Evolutionary conservation across 495 filamentous ascomycete genomes (phyloP).

Genomic region (Eremomyces bilateralis): DNA sequence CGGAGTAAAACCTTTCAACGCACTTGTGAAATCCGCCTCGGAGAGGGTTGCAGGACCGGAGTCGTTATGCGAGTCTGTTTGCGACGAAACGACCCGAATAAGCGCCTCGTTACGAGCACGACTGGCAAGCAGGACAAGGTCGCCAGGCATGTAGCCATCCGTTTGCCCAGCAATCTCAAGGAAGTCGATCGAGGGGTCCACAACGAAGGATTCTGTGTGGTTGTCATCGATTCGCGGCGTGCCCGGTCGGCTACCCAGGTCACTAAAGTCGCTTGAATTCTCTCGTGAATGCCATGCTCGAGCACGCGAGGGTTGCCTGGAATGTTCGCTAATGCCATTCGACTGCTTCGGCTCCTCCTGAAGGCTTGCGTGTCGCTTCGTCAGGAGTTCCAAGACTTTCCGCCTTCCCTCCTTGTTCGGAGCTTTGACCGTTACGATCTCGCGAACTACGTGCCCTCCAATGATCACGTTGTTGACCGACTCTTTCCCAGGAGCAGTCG

Average conservation of each 20-base stretch:
- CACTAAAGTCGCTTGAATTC: conserved; percentile 24
- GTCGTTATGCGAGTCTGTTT: conserved; percentile 19
- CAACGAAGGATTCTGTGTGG: conserved; percentile 29
- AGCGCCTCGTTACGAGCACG: conserved; percentile 81
- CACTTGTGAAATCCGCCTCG: conserved; percentile 54
- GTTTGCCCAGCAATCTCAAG: conserved; percentile 81
- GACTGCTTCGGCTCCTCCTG: not conserved
- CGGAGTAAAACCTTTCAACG: conserved; percentile 79
- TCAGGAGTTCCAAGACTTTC: conserved; percentile 54
- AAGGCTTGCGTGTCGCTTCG: conserved; percentile 12
- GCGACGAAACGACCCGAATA: conserved; percentile 34
- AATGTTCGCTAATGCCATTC: conserved; percentile 16
- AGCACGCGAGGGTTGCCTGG: conserved; percentile 2
- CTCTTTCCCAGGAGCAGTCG: conserved; percentile 86
- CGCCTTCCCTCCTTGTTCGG: conserved; percentile 83
- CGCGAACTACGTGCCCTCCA: conserved; percentile 19
- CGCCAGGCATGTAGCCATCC: conserved; percentile 94
- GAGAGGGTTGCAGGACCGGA: conserved; percentile 33
- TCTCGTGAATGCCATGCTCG: conserved; percentile 23
- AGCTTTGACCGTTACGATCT: conserved; percentile 50
- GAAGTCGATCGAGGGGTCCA: conserved; percentile 63
- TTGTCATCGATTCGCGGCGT: not conserved
- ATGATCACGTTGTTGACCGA: conserved; percentile 20
- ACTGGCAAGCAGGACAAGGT: conserved; percentile 65
- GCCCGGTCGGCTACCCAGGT: conserved; percentile 23